Evolutionary conservation across 805 yeast species (phyloP).

Genomic region (Pachysolen tannophilus): DNA sequence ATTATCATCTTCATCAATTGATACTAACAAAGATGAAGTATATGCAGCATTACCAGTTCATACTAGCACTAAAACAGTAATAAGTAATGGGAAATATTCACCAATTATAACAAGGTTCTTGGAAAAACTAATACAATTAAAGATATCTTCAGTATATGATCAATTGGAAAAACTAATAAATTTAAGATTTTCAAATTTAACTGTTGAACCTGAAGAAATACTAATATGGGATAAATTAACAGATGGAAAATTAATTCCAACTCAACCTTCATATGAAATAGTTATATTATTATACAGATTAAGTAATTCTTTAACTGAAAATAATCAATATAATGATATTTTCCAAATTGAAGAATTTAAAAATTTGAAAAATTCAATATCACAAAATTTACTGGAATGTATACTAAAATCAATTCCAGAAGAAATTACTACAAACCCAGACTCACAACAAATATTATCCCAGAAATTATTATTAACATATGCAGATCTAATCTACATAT

Average conservation of each 20-base stretch:
- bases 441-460: neutral
- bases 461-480: constrained; percentile 4
- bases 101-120: neutral
- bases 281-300: constrained; percentile 2
- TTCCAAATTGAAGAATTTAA: constrained; percentile 1
- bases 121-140: neutral
- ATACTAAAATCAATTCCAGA: neutral
- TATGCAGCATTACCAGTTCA: neutral
- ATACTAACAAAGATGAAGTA: neutral
- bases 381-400: neutral
- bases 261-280: constrained; percentile 6
- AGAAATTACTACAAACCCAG: neutral
- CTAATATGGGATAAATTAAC: constrained; percentile 3
- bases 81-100: neutral
- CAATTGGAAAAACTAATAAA: neutral
- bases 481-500: constrained; percentile 3
- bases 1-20: too few species aligned
- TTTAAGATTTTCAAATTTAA: neutral
- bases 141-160: neutral
- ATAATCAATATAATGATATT: constrained; percentile 1
- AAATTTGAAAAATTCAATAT: neutral
- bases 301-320: neutral
- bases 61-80: neutral
- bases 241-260: constrained; percentile 1
- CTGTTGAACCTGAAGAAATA: neutral